phyloP scores from a whole-genome alignment of 2,329 filamentous ascomycete species.

The Hypoxylon sp. region DNA sequence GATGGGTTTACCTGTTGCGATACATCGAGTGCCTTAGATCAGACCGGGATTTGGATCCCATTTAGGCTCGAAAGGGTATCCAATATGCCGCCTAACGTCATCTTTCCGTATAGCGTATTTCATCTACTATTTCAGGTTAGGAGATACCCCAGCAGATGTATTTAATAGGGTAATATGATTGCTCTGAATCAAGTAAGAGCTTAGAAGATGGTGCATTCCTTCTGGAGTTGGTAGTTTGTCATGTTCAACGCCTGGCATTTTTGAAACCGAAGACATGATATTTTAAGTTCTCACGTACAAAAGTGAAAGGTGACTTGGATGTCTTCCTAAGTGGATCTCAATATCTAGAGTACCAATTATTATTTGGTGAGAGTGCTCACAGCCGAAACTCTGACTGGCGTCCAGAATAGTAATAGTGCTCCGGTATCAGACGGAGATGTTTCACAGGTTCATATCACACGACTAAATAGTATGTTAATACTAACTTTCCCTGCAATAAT shows the following conservation, averaged over 20 bases:
- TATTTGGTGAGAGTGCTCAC: not conserved
- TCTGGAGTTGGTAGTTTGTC: not conserved
- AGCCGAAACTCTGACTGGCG: slow-evolving; percentile 1
- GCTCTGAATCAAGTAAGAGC: not conserved
- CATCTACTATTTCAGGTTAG: not conserved
- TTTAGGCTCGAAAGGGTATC: not conserved
- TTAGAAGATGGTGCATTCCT: not conserved
- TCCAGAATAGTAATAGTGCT: not conserved
- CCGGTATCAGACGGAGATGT: slow-evolving; percentile 8
- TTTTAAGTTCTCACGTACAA: not conserved
- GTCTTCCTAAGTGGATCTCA: not conserved
- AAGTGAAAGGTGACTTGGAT: not conserved
- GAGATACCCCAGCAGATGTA: slow-evolving; percentile 1
- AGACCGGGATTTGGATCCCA: not conserved
- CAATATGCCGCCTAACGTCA: slow-evolving; percentile 1
- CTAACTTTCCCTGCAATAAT: not conserved
- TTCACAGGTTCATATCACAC: slow-evolving; percentile 11
- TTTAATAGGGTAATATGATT: not conserved
- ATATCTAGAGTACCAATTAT: not conserved
- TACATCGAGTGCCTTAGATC: not conserved
- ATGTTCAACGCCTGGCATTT: not conserved
- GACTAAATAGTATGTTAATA: slow-evolving; percentile 29
- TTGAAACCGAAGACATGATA: not conserved
- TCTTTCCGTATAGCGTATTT: not conserved
- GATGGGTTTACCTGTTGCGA: not conserved